Base-by-base conservation (phyloP, 768 basidiomycete genomes). In the Vararia minispora region DNA sequence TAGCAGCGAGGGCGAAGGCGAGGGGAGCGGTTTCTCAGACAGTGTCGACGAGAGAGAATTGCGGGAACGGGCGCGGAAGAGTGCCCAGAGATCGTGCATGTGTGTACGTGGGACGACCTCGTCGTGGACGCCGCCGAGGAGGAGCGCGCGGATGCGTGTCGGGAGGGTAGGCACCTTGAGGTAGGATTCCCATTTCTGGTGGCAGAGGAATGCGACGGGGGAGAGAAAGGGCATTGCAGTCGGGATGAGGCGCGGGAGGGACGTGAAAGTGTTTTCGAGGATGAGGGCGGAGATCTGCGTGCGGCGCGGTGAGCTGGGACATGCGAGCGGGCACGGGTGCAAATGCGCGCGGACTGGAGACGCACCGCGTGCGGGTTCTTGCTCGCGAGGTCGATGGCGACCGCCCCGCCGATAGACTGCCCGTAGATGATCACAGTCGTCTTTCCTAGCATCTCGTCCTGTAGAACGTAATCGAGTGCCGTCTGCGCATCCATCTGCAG, bases 261-360 rank as follows among this genome's bases (percentile, higher is more conserved):
- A 88, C 24, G 82, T 74, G 58, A 95, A 95, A 0, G 92, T 94
- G 56, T 95, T 98, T 63, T 97, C 92, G 41, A 97, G 68, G 40
- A 97, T 72, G 12, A 95, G 66, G 1, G 80, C 91, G 13, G 64
- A 41, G 40, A 94, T 76, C 82, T 88, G 45, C 20, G 3, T 11
- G 28, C 28, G 20, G 27, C n/a, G 12, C n/a, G n/a, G n/a, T 14
- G 22, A 8, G 12, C 14, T 28, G 26, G 20, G 28, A 9, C 28
- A 39, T 26, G 36, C 17, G 18, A 4, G 28, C n/a, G 23, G 28
- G 28, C 9, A 3, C 34, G 5, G n/a, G 14, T 23, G 10, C 23
- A 37, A n/a, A 39, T 10, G 32, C 6, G 28, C 26, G 18, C 14
- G 22, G 28, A 44, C 5, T 21, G n/a, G 17, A 16, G 23, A 56